Evolutionary conservation across 768 basidiomycete genomes (phyloP).

Genomic region (Pleurotus tuber-regium): DNA sequence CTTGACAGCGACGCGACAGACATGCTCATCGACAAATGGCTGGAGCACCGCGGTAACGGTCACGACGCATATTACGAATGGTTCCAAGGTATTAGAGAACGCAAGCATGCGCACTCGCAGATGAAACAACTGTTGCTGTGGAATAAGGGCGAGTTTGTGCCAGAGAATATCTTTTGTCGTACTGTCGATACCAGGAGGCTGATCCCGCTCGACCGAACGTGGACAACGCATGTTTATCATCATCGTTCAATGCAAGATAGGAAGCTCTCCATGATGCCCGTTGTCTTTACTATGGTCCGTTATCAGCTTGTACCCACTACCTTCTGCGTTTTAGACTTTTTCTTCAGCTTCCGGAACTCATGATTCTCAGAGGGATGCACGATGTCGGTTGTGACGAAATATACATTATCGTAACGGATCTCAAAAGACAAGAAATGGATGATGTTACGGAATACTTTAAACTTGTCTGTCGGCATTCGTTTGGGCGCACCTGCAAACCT

Average conservation of each 20-base stretch:
- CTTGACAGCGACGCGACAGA: constrained; percentile 75
- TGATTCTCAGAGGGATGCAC: constrained; percentile 80
- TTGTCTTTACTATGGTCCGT: constrained; percentile 76
- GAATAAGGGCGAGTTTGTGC: constrained; percentile 74
- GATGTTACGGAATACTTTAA: constrained; percentile 78
- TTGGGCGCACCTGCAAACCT: constrained; percentile 60
- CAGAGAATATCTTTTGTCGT: constrained; percentile 77
- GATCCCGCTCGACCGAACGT: constrained; percentile 78
- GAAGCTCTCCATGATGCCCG: constrained; percentile 74
- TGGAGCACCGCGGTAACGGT: constrained; percentile 58
- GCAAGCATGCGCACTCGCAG: constrained; percentile 47
- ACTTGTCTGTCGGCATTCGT: constrained; percentile 64
- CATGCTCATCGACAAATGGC: constrained; percentile 82
- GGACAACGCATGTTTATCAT: constrained; percentile 80
- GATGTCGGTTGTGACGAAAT: constrained; percentile 78
- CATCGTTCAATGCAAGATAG: constrained; percentile 74
- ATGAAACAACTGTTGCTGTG: constrained; percentile 52
- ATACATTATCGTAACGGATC: constrained; percentile 75
- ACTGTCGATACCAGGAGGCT: constrained; percentile 76
- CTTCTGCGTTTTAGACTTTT: constrained; percentile 8
- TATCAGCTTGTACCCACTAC: constrained; percentile 5
- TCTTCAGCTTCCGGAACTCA: constrained; percentile 68
- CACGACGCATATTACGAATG: constrained; percentile 76
- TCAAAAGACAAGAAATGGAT: constrained; percentile 80
- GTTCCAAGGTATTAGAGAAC: constrained; percentile 69